Conservation (phyloP, 441 rosid species). For the California macrophylla region DNA sequence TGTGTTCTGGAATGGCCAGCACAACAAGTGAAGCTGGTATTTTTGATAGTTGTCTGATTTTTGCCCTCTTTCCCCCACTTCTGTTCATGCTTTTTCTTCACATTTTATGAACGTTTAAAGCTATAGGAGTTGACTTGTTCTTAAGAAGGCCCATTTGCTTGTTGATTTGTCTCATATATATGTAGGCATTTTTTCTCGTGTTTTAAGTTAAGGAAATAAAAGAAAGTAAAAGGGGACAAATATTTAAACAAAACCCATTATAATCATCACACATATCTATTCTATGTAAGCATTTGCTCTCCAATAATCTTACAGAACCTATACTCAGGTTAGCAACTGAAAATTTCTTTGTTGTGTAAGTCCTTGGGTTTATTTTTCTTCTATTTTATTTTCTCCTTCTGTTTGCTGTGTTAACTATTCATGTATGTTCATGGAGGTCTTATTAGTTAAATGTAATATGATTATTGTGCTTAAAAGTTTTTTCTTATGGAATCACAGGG, state of each 20-base stretch:
- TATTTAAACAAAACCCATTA: background rate
- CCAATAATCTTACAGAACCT: background rate
- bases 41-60: background rate
- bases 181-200: background rate
- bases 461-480: background rate
- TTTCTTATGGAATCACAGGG: constrained; percentile 38
- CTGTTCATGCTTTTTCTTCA: background rate
- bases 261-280: background rate
- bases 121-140: background rate
- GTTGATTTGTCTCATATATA: background rate
- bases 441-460: background rate
- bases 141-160: background rate
- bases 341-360: background rate
- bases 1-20: background rate
- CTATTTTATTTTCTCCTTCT: background rate
- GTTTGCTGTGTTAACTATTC: background rate
- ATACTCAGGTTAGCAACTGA: background rate
- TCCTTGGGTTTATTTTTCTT: background rate
- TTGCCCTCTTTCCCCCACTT: background rate
- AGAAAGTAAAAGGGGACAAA: background rate
- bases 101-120: background rate
- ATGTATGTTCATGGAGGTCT: background rate
- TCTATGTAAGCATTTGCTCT: constrained; percentile 1
- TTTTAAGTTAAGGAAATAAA: background rate
- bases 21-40: background rate